Evolutionary conservation across 305 asterid species (phyloP), one percentile per base, ranked within the genome.

Genomic region (Andrographis paniculata): DNA sequence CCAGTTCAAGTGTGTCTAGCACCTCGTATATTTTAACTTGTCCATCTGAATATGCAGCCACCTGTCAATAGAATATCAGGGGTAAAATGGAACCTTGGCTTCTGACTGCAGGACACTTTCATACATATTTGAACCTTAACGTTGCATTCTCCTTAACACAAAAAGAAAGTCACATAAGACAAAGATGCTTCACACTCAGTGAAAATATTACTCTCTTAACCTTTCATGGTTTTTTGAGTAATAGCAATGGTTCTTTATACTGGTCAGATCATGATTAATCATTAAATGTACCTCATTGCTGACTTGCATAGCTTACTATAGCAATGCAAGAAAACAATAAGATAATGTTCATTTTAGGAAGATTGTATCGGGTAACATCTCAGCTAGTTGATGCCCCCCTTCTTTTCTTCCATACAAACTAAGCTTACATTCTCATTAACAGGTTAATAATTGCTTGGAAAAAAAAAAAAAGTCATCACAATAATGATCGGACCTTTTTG

Each of bases 21-120:
- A 83, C 88, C 77, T 80, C 94, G 62, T 70, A 83, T 49, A 86
- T 63, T 72, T 77, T 78, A 54, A 80, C 73, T 39, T 75, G 83
- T 24, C 99, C 99, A 50, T 86, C 88, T 17, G 95, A 78, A 67
- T 64, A 91, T 27, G 89, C 95, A 68, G 83, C 75, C 57, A 79
- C 89, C 95, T 83, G 70, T 56, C 36, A 37, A 59, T 35, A 44
- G 38, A 67, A 17, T 37, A 37, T 21, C 40, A 53, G 39, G 17
- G 44, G 45, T 17, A 50, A 39, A 60, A 8, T 9, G 14, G 9
- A 13, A n/a, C 8, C 10, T 5, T 5, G 11, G 8, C 37, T 31
- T 31, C 8, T 31, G 37, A 1, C 14, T 31, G 8, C 37, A 10
- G 14, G 10, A 31, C 14, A 31, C 12, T 31, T 14, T 3, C 37